Evolutionary conservation across 2,329 filamentous ascomycete genomes (phyloP).

Genomic region (Talaromyces piceae): DNA sequence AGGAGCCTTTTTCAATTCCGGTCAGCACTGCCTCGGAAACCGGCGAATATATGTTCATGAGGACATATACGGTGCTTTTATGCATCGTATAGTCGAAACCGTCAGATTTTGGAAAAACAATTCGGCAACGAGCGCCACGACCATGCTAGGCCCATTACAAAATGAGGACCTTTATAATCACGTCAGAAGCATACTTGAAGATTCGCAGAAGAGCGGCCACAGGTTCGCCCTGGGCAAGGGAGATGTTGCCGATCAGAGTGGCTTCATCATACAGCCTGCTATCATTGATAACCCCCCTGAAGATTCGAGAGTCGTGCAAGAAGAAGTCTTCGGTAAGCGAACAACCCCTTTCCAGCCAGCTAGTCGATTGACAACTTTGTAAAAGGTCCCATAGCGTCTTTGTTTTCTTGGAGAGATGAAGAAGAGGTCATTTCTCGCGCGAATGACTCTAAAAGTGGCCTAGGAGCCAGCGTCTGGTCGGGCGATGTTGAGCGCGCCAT

Average conservation of each 20-base stretch:
- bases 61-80: constrained; percentile 45
- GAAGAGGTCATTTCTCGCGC: constrained; percentile 38
- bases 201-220: constrained; percentile 47
- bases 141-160: constrained; percentile 53
- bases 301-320: constrained; percentile 44
- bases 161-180: constrained; percentile 55
- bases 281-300: constrained; percentile 50
- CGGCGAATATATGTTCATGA: constrained; percentile 54
- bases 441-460: constrained; percentile 36
- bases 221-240: constrained; percentile 44
- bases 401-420: constrained; percentile 50
- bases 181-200: constrained; percentile 47
- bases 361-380: background rate
- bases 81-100: constrained; percentile 38
- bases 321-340: constrained; percentile 50
- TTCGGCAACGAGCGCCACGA: constrained; percentile 28
- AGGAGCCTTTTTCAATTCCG: constrained; percentile 47
- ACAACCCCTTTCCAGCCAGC: too few species aligned
- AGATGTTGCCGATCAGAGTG: constrained; percentile 28
- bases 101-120: constrained; percentile 16
- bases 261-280: constrained; percentile 50
- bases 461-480: constrained; percentile 42
- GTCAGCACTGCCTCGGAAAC: constrained; percentile 48
- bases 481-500: constrained; percentile 39
- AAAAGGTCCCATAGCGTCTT: constrained; percentile 50